Percentiles rank a stretch among this genome's conserved stretches.
Evolutionary conservation across 192 early-diverging fungal genomes (phyloP).

Genomic region (Coemansia sp.): DNA sequence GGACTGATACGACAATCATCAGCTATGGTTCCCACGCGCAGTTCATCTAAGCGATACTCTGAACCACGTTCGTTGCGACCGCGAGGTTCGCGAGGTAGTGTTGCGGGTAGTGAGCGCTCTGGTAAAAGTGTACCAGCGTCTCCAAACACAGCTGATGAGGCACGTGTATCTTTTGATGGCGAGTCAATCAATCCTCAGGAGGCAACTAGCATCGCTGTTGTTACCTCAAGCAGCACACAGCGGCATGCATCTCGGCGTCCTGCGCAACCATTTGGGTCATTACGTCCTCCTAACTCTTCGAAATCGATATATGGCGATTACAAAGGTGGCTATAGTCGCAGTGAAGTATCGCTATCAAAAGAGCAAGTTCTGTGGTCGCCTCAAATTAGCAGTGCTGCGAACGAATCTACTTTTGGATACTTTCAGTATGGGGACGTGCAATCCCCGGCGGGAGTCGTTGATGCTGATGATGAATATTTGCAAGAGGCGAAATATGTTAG

Average conservation of each 20-base stretch:
- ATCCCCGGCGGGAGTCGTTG: slow-evolving; percentile 11
- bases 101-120: slow-evolving; percentile 19
- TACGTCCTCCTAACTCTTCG: slow-evolving; percentile 20
- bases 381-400: slow-evolving; percentile 27
- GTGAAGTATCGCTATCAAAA: slow-evolving; percentile 38
- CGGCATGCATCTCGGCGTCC: slow-evolving; percentile 13
- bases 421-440: neutral
- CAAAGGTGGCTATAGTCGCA: slow-evolving; percentile 25
- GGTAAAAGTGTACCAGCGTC: slow-evolving; percentile 31
- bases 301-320: slow-evolving; percentile 18
- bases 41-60: slow-evolving; percentile 15
- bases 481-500: slow-evolving; percentile 1
- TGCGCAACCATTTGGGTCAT: slow-evolving; percentile 14
- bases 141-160: slow-evolving; percentile 22
- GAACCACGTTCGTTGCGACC: slow-evolving; percentile 19
- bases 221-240: slow-evolving; percentile 20
- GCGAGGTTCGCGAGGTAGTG: slow-evolving; percentile 29
- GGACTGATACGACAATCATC: slow-evolving; percentile 13
- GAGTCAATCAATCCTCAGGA: slow-evolving; percentile 23
- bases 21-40: slow-evolving; percentile 5
- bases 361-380: slow-evolving; percentile 54
- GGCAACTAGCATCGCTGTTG: slow-evolving; percentile 21
- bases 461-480: slow-evolving; percentile 25
- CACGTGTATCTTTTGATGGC: slow-evolving; percentile 48
- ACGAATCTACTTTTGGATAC: slow-evolving; percentile 26